These are phyloP conservation scores for Helicocarpus griseus DNA, from an alignment of 2,329 filamentous ascomycete genomes.

Conservation along the genomic window DNA sequence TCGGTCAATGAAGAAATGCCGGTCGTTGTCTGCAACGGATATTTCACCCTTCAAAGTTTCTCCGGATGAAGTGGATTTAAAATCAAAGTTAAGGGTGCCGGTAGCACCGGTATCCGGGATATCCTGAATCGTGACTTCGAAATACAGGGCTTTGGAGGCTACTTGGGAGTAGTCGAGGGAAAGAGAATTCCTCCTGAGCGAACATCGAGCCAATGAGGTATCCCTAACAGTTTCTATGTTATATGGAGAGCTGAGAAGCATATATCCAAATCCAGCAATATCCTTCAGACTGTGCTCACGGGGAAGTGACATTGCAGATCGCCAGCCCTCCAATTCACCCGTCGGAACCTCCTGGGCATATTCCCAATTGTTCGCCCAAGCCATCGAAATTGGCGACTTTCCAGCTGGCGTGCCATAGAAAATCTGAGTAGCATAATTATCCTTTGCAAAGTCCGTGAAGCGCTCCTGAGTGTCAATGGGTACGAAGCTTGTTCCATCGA, in stretches of 20 bases:
- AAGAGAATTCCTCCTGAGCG: conserved; percentile 31
- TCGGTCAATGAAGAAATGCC: conserved; percentile 44
- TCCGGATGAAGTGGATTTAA: conserved; percentile 34
- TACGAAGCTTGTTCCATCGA: conserved; percentile 53
- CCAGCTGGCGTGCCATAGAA: conserved; percentile 39
- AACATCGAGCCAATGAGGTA: conserved; percentile 29
- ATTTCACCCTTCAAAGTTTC: conserved; percentile 34
- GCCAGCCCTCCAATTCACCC: conserved; percentile 42
- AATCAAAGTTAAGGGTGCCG: conserved; percentile 43
- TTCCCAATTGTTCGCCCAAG: conserved; percentile 53
- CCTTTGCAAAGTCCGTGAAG: conserved; percentile 22
- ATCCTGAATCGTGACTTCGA: conserved; percentile 44
- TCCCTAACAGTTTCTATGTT: conserved; percentile 38
- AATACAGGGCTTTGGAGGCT: conserved; percentile 43
- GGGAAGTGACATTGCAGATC: conserved; percentile 44
- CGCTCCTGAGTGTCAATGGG: conserved; percentile 15
- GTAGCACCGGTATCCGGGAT: conserved; percentile 26
- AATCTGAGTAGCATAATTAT: conserved; percentile 43
- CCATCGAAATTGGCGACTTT: conserved; percentile 39
- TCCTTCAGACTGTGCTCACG: conserved; percentile 44
- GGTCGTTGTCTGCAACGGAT: conserved; percentile 38
- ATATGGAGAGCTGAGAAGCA: conserved; percentile 43
- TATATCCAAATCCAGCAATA: conserved; percentile 40
- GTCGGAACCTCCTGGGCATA: conserved; percentile 48
- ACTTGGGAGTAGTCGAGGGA: conserved; percentile 43